These are phyloP conservation scores for Bigelowiella natans DNA, from an alignment of 78 protist genomes.

Conservation along the genomic window DNA sequence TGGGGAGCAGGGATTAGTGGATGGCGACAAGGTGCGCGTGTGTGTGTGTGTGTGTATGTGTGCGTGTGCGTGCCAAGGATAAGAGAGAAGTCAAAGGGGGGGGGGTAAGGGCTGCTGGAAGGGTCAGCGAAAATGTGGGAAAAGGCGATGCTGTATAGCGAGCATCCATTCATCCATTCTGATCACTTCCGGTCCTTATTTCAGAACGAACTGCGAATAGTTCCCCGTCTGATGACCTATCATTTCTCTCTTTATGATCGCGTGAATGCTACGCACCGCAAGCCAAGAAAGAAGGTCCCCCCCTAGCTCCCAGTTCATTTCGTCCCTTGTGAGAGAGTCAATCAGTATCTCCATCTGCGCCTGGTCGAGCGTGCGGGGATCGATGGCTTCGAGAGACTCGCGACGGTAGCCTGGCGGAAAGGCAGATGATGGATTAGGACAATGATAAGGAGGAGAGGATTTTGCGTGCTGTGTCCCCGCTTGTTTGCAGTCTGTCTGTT, in stretches of 20 bases:
- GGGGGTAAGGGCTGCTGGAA: background rate
- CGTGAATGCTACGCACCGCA: background rate
- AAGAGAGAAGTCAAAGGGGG: background rate
- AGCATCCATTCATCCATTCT: background rate
- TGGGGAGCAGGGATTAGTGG: no score
- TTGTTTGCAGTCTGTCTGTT: no score
- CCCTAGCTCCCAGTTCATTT: background rate
- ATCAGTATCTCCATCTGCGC: background rate
- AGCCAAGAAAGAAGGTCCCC: background rate
- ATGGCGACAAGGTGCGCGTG: no score
- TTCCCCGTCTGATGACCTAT: no score
- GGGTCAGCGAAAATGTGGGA: background rate
- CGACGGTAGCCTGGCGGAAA: background rate
- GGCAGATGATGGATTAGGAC: no score
- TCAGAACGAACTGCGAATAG: background rate
- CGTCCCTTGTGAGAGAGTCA: background rate
- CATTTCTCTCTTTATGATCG: background rate
- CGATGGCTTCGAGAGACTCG: background rate
- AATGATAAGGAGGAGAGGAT: no score
- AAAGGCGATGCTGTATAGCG: background rate
- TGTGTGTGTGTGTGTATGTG: no score
- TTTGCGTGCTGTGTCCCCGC: no score
- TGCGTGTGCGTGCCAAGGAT: no score
- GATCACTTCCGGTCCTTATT: background rate
- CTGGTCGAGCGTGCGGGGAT: background rate